Evolutionary conservation across 164 flowering plant species (phyloP).

Genomic region (Malania oleifera): DNA sequence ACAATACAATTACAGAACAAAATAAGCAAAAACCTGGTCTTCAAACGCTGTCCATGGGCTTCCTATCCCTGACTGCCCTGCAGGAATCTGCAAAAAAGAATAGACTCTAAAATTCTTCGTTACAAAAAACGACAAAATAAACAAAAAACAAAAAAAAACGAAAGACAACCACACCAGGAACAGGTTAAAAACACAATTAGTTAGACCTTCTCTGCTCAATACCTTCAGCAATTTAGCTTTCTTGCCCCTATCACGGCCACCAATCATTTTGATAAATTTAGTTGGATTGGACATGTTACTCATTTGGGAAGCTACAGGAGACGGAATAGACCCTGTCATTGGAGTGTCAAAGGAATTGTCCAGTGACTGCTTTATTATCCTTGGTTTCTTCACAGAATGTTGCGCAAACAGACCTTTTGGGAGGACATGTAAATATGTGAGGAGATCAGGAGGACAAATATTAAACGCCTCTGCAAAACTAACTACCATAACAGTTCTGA

Average conservation of each 20-base stretch:
- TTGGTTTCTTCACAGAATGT: constrained; percentile 64
- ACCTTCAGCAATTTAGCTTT: constrained; percentile 78
- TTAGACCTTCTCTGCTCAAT: constrained; percentile 6
- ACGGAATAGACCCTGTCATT: constrained; percentile 61
- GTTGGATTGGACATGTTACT: constrained; percentile 86
- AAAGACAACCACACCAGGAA: not conserved
- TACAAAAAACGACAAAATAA: not conserved
- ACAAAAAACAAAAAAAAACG: not conserved
- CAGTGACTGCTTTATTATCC: constrained; percentile 53
- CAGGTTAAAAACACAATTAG: not conserved
- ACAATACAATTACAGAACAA: not conserved
- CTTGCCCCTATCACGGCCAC: constrained; percentile 71
- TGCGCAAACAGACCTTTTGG: constrained; percentile 61
- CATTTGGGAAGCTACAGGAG: constrained; percentile 93
- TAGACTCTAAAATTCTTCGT: constrained; percentile 4
- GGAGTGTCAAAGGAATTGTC: constrained; percentile 66
- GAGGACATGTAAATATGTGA: constrained; percentile 4
- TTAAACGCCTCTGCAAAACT: not conserved
- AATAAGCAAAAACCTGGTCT: constrained; percentile 56
- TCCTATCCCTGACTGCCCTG: constrained; percentile 60
- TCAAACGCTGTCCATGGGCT: constrained; percentile 82
- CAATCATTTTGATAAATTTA: constrained; percentile 61
- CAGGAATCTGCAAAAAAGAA: constrained; percentile 48
- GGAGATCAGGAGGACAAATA: constrained; percentile 3
- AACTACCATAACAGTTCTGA: not conserved